Evolutionary conservation across 2,329 filamentous ascomycete genomes (phyloP).

Genomic region (Dactylellina sp.): DNA sequence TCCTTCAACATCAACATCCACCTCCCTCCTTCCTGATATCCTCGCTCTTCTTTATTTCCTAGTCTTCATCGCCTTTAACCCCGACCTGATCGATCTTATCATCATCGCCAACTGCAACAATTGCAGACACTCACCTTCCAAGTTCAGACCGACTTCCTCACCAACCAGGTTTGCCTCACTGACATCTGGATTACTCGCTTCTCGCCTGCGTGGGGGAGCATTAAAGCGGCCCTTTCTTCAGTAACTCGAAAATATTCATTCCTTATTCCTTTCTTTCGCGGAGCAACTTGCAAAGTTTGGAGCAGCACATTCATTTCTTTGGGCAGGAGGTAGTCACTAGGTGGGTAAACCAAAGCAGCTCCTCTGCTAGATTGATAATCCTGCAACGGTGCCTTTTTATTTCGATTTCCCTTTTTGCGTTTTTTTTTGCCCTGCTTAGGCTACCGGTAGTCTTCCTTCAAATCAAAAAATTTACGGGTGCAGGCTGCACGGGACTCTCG

Average conservation of each 20-base stretch:
- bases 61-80: background rate
- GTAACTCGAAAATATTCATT: background rate
- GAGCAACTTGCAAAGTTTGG: background rate
- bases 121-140: background rate
- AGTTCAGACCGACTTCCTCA: background rate
- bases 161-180: background rate
- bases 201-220: slow-evolving; percentile 4
- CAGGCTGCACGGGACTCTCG: slow-evolving; percentile 23
- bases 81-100: background rate
- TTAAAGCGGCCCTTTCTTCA: background rate
- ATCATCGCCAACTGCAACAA: background rate
- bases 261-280: background rate
- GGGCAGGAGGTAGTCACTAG: slow-evolving; percentile 3
- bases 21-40: background rate
- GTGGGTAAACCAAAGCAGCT: slow-evolving; percentile 11
- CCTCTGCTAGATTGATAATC: slow-evolving; percentile 28
- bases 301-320: slow-evolving; percentile 1
- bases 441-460: slow-evolving; percentile 3
- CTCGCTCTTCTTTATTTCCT: background rate
- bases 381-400: slow-evolving; percentile 26
- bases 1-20: background rate
- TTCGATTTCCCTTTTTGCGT: slow-evolving; percentile 24
- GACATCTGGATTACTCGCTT: background rate
- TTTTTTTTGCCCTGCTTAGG: slow-evolving; percentile 22
- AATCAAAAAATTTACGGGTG: background rate